Conservation (phyloP, 1,284 basidiomycete genomes). For the Tausonia pullulans region DNA sequence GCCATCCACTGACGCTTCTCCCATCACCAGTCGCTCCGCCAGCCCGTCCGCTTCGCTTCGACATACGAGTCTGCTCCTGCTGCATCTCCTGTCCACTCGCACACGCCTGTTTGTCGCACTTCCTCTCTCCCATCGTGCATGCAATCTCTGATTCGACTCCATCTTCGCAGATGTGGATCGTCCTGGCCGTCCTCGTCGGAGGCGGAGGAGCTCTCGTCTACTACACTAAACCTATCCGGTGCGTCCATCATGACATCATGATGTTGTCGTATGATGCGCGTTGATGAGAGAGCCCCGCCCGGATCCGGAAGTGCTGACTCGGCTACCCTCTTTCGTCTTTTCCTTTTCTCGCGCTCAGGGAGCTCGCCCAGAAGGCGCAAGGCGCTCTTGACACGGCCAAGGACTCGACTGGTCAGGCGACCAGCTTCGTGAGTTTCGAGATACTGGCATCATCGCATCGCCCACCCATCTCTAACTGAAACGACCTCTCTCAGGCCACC, state of each 20-base stretch:
- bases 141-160: not conserved
- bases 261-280: not conserved
- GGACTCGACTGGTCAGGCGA: constrained; percentile 18
- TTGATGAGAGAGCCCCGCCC: not conserved
- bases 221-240: constrained; percentile 30
- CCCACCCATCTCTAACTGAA: not conserved
- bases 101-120: constrained; percentile 10
- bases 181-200: constrained; percentile 28
- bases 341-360: constrained; percentile 11
- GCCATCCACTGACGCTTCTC: not conserved
- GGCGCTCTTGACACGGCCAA: constrained; percentile 22
- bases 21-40: not conserved
- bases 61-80: not conserved
- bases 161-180: constrained; percentile 22
- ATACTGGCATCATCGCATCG: not conserved
- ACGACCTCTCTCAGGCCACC: not conserved
- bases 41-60: constrained; percentile 4
- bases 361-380: constrained; percentile 26
- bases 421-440: constrained; percentile 18
- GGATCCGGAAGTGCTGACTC: not conserved
- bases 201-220: constrained; percentile 27
- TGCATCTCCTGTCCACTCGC: constrained; percentile 14
- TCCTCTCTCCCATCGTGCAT: no score
- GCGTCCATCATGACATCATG: not conserved
- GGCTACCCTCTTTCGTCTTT: not conserved